phyloP scores from a whole-genome alignment of 2,329 filamentous ascomycete species.

The Aspergillus sp. region DNA sequence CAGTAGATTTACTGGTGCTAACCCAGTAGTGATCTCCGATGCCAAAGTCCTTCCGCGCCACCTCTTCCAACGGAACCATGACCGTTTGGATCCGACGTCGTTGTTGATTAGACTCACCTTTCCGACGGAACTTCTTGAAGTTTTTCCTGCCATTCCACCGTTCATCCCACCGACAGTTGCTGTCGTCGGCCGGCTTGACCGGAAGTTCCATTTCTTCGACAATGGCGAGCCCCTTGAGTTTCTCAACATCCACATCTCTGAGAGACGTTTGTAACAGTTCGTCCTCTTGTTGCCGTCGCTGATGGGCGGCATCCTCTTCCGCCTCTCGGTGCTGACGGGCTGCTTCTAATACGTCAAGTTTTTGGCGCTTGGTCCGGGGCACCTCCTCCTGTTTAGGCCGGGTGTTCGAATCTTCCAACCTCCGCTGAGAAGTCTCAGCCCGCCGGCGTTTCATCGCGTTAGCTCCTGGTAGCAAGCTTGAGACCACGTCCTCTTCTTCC shows the following conservation, averaged over 20 bases:
- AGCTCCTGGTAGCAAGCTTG: conserved; percentile 72
- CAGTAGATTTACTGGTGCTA: conserved; percentile 36
- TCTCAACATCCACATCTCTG: conserved; percentile 67
- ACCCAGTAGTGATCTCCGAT: conserved; percentile 75
- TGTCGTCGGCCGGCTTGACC: conserved; percentile 29
- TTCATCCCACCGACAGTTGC: conserved; percentile 71
- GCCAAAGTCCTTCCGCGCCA: conserved; percentile 68
- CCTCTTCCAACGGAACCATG: conserved; percentile 71
- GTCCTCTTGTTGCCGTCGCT: conserved; percentile 54
- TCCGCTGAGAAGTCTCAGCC: conserved; percentile 58
- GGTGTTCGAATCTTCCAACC: conserved; percentile 29
- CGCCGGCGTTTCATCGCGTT: conserved; percentile 77
- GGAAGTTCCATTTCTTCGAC: conserved; percentile 73
- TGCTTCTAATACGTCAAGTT: conserved; percentile 68
- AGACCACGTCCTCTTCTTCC: conserved; percentile 59
- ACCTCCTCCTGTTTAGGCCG: conserved; percentile 28
- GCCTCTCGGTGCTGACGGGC: conserved; percentile 55
- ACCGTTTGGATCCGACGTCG: conserved; percentile 53
- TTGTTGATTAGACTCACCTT: conserved; percentile 32
- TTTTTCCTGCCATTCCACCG: conserved; percentile 94
- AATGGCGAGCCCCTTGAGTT: conserved; percentile 71
- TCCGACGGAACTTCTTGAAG: conserved; percentile 76
- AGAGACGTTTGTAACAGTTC: conserved; percentile 54
- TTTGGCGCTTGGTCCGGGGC: conserved; percentile 53
- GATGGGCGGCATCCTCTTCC: conserved; percentile 53